Conservation (phyloP, 176 grass and related monocot species). For the Sorghum bicolor region DNA sequence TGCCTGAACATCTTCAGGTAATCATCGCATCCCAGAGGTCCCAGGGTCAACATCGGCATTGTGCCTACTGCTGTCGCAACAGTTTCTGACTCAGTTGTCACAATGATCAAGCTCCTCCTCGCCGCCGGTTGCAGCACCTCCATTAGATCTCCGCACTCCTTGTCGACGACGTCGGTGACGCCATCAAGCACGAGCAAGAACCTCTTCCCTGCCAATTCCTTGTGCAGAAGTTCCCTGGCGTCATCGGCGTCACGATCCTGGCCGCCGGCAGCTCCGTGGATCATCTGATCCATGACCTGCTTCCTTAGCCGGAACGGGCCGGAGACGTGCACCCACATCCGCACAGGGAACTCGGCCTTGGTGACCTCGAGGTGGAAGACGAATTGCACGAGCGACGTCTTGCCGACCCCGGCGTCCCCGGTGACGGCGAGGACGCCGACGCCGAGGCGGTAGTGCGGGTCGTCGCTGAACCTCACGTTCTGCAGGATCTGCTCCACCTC, state of each 20-base stretch:
- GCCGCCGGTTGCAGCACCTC: constrained; percentile 8
- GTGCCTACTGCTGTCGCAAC: neutral
- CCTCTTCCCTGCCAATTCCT: constrained; percentile 17
- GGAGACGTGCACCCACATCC: constrained; percentile 38
- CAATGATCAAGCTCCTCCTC: constrained; percentile 41
- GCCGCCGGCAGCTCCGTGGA: neutral
- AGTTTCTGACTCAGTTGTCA: constrained; percentile 26
- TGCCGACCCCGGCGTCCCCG: constrained; percentile 25
- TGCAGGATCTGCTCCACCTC: constrained; percentile 35
- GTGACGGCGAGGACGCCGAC: constrained; percentile 30
- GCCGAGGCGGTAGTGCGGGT: constrained; percentile 31
- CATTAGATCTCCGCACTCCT: constrained; percentile 26
- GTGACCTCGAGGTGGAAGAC: constrained; percentile 29
- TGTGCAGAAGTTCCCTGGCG: neutral
- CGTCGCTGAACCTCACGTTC: constrained; percentile 15
- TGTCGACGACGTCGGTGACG: neutral
- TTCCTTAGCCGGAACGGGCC: neutral
- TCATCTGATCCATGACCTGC: constrained; percentile 22
- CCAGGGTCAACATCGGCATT: neutral
- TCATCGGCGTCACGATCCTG: neutral
- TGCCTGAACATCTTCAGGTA: constrained; percentile 40
- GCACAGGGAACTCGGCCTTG: constrained; percentile 23
- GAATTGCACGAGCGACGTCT: constrained; percentile 31
- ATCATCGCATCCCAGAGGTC: neutral
- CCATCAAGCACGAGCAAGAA: constrained; percentile 34